Evolutionary conservation across 2,329 filamentous ascomycete species (phyloP).

Genomic region (Fusarium poae): DNA sequence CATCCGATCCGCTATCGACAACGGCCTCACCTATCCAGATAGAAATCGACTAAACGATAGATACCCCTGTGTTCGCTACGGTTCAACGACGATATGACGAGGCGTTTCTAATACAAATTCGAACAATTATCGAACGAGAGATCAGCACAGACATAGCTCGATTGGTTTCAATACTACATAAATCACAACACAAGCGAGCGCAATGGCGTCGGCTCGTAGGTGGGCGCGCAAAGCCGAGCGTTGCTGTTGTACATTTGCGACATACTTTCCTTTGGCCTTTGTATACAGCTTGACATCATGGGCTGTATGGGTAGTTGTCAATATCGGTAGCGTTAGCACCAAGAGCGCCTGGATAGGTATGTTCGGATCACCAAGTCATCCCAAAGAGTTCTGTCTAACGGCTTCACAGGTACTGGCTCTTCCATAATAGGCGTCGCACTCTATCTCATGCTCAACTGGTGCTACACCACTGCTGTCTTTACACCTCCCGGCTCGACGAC

Average conservation of each 20-base stretch:
- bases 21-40: slow-evolving; percentile 32
- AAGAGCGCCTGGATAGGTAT: slow-evolving; percentile 70
- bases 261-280: slow-evolving; percentile 88
- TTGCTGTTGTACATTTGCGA: slow-evolving; percentile 81
- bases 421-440: slow-evolving; percentile 77
- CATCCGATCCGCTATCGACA: slow-evolving; percentile 9
- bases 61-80: slow-evolving; percentile 28
- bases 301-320: slow-evolving; percentile 89
- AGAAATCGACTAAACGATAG: slow-evolving; percentile 16
- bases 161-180: neutral
- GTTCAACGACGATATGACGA: slow-evolving; percentile 31
- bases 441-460: slow-evolving; percentile 85
- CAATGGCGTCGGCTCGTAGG: slow-evolving; percentile 65
- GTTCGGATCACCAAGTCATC: slow-evolving; percentile 34
- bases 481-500: slow-evolving; percentile 84
- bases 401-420: slow-evolving; percentile 61
- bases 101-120: slow-evolving; percentile 11
- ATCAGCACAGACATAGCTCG: slow-evolving; percentile 3
- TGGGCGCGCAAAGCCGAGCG: slow-evolving; percentile 82
- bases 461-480: slow-evolving; percentile 93
- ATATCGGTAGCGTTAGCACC: slow-evolving; percentile 72
- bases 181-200: slow-evolving; percentile 7
- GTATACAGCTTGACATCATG: slow-evolving; percentile 93
- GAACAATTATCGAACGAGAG: slow-evolving; percentile 3
- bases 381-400: slow-evolving; percentile 1